Base-by-base conservation (phyloP, 352 stramenopile species). In the Elongisporangium senticosum region DNA sequence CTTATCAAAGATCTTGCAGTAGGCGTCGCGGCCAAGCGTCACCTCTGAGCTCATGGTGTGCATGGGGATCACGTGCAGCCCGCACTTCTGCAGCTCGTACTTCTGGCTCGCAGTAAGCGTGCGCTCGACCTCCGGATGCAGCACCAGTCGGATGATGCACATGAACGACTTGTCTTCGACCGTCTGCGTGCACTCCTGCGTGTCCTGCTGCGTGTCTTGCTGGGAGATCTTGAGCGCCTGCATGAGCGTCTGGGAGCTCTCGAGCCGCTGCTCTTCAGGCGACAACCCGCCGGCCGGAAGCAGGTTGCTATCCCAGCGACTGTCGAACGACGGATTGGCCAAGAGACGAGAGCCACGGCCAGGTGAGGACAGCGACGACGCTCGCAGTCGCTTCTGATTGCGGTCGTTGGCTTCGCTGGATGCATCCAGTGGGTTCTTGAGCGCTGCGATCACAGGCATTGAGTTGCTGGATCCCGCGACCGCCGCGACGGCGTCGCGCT, bases 211-310 rank as follows among this genome's bases (percentile, higher is more conserved):
- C 28, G 28, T 39, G 28, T 39, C 28, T 6, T 39, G 67, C 59
- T 90, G 79, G 11, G 81, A 89, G 56, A 90, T 87, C 54, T 75
- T 85, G 49, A 90, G 74, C 33, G 66, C 65, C 52, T 90, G 78
- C 67, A 90, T 64, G 19, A 87, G 59, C 17, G 77, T 80, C 63
- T 90, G 78, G 50, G 81, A 90, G 58, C 72, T 55, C 55, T 83
- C 80, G 37, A 74, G 59, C 49, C 59, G 72, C 48, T 72, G 58
- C 17, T 74, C 69, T 48, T 72, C 68, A 2, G 68, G 55, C 21
- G 68, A 39, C 7, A 39, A 6, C 28, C 7, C 28, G 10, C 28
- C 28, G 28, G 28, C 28, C 28, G 28, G 28, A 11, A 39, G 28
- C 28, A 39, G 28, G 23, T 26, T 26, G 23, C 5, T 26, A 5